Evolutionary conservation across 805 yeast genomes (phyloP), one percentile per base, ranked within the genome.

Genomic region (Metschnikowia orientalis): DNA sequence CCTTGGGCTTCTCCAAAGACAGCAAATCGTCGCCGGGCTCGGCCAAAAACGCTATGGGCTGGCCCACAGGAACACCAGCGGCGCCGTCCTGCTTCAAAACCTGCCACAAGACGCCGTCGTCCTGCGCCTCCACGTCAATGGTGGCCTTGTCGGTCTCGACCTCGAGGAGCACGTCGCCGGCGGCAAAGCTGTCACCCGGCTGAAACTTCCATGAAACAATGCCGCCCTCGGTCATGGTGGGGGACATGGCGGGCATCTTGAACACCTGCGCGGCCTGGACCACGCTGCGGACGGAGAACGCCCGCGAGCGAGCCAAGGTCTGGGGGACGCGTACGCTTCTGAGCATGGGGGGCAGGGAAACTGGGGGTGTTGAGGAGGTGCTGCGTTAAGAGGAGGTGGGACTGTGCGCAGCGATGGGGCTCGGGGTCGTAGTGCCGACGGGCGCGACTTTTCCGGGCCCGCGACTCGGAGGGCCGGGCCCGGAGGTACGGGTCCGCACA

Each of bases 181-280:
- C 73, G 19, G 66, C 53, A 60, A 82, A 90, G 4, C 68, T 35
- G 4, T 85, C 92, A 18, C 81, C 81, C 22, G 59, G 40, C 57
- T 88, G 79, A 51, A 79, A 69, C 56, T 86, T 84, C 98, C 98
- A 90, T 34, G 77, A 71, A 8, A 87, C 85, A 44, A 90, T 74
- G 5, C 95, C 96, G 24, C 98, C 98, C 54, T 80, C 85, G 18
- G 88, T 87, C 98, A 90, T 90, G 5, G 98, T 90, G 26, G 98
- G 98, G 4, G 97, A 89, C 96, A 90, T 86, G 16, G 98, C 97
- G 4, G 98, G 98, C 97, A 90, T 90, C 34, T 70, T 79, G 63
- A 86, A 87, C 22, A 67, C 59, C 13, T 63, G 53, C 4, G 73
- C 77, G 2, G 62, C 71, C 24, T 33, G 26, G 30, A 44, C 42